phyloP scores from a whole-genome alignment of 305 asterid genomes.

The Rubia balearica region DNA sequence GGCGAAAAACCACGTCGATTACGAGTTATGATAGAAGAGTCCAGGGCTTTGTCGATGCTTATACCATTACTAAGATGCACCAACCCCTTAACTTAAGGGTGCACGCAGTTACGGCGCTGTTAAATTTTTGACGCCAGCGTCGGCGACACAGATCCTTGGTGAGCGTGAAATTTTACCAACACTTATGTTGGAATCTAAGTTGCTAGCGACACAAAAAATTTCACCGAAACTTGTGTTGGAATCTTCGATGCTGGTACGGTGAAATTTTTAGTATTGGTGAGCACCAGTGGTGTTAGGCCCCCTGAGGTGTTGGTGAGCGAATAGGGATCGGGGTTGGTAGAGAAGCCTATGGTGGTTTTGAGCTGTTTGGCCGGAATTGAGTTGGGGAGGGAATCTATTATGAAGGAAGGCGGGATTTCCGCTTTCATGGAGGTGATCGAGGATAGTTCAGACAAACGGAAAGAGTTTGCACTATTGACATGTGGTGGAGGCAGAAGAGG shows the following conservation, averaged over 20 bases:
- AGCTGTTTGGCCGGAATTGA: conserved; percentile 63
- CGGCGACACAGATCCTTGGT: no score
- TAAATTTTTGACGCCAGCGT: conserved; percentile 40
- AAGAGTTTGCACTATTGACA: conserved; percentile 78
- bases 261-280: conserved; percentile 65
- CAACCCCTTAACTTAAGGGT: conserved; percentile 73
- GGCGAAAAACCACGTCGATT: conserved; percentile 80
- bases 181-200: no score
- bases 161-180: no score
- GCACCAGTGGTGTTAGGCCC: conserved; percentile 72
- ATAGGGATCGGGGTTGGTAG: conserved; percentile 70
- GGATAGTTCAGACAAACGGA: conserved; percentile 73
- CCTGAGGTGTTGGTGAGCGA: conserved; percentile 60
- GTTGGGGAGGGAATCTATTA: conserved; percentile 55
- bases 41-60: conserved; percentile 76
- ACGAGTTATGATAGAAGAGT: conserved; percentile 78
- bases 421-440: conserved; percentile 84
- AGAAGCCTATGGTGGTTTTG: conserved; percentile 94
- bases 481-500: background rate
- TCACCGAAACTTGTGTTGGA: no score
- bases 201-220: no score
- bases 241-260: conserved; percentile 34
- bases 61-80: conserved; percentile 70
- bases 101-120: conserved; percentile 82
- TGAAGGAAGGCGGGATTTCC: conserved; percentile 80